Evolutionary conservation across 192 early-diverging fungal species (phyloP).

Genomic region (Allomyces javanicus): DNA sequence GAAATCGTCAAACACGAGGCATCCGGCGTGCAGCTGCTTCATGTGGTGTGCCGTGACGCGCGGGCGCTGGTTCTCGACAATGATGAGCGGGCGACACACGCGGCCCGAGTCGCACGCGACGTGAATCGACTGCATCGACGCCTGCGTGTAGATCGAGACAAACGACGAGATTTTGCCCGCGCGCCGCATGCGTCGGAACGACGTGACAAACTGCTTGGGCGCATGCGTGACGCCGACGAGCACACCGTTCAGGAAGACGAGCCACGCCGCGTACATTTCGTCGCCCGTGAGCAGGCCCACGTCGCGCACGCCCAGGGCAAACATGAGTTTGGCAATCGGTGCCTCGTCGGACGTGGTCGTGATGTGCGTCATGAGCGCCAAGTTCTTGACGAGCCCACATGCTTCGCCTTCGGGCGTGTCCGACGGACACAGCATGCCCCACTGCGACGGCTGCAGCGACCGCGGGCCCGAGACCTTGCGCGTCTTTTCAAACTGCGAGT

Average conservation of each 20-base stretch:
- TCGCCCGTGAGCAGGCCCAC: slow-evolving; percentile 66
- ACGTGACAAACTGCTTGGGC: slow-evolving; percentile 61
- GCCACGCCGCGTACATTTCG: slow-evolving; percentile 69
- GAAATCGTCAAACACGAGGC: slow-evolving; percentile 75
- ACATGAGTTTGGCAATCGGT: slow-evolving; percentile 53
- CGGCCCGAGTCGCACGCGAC: slow-evolving; percentile 86
- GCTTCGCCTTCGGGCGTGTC: slow-evolving; percentile 98
- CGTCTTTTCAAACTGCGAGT: slow-evolving; percentile 94
- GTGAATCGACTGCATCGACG: slow-evolving; percentile 65
- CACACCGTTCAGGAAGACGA: slow-evolving; percentile 87
- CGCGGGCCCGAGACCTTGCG: slow-evolving; percentile 94
- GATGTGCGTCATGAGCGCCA: slow-evolving; percentile 97
- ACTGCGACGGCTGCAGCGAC: slow-evolving; percentile 87
- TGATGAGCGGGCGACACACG: slow-evolving; percentile 89
- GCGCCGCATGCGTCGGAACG: slow-evolving; percentile 69
- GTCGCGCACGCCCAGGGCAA: slow-evolving; percentile 73
- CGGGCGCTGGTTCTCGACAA: slow-evolving; percentile 61
- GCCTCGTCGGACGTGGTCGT: slow-evolving; percentile 82
- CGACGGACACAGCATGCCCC: slow-evolving; percentile 90
- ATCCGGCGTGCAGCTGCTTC: slow-evolving; percentile 27
- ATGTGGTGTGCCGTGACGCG: slow-evolving; percentile 45
- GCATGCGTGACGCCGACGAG: slow-evolving; percentile 73
- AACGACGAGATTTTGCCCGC: slow-evolving; percentile 75
- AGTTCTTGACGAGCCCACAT: slow-evolving; percentile 90
- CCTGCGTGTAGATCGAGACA: slow-evolving; percentile 72